Conservation (phyloP, 2,329 filamentous ascomycete species). For the Monascus ruber region DNA sequence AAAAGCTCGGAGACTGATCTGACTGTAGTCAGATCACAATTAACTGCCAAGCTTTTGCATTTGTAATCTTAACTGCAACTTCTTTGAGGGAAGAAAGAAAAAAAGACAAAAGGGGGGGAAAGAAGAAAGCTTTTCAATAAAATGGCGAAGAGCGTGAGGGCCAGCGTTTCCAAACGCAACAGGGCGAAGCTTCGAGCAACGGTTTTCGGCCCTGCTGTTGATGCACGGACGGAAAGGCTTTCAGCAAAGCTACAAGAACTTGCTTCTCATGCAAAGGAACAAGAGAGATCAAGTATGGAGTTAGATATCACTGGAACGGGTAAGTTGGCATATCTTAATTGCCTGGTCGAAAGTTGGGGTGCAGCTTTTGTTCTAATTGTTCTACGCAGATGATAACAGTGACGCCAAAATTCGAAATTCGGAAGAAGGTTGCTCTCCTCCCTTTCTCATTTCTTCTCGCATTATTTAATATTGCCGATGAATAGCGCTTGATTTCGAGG, state of each 20-base stretch:
- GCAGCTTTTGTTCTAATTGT: neutral
- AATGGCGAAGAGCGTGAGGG: conserved; percentile 82
- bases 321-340: conserved; percentile 8
- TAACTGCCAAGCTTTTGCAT: too few species aligned
- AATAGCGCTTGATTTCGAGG: too few species aligned
- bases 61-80: too few species aligned
- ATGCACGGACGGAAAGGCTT: conserved; percentile 68
- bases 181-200: conserved; percentile 66
- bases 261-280: conserved; percentile 53
- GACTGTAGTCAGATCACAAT: neutral
- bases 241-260: conserved; percentile 77
- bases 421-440: conserved; percentile 11
- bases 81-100: neutral
- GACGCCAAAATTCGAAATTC: conserved; percentile 2
- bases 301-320: conserved; percentile 12
- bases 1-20: neutral
- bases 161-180: conserved; percentile 72
- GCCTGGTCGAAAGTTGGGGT: too few species aligned
- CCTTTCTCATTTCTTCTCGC: neutral
- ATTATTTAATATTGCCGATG: too few species aligned
- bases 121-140: conserved; percentile 12
- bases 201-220: conserved; percentile 74
- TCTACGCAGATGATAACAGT: conserved; percentile 8
- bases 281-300: conserved; percentile 31
- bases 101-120: neutral